Evolutionary conservation across 192 early-diverging fungal species (phyloP).

Genomic region (Backusella sp.): DNA sequence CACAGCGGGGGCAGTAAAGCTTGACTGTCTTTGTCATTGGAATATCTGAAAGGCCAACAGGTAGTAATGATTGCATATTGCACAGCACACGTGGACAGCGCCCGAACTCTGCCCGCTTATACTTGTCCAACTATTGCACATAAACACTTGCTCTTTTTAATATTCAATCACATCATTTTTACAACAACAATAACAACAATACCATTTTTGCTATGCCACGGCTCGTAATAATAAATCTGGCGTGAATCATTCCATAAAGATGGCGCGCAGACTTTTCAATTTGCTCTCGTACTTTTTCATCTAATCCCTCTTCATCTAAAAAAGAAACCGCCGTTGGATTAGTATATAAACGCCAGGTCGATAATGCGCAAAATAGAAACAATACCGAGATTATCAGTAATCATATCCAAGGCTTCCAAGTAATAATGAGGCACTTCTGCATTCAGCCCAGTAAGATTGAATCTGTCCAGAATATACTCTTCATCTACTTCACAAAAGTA

Average conservation of each 20-base stretch:
- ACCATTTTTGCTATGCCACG: conserved; percentile 94
- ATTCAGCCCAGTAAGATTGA: conserved; percentile 94
- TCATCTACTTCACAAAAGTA: conserved; percentile 99
- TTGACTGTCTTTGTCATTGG: conserved; percentile 86
- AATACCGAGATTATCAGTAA: conserved; percentile 81
- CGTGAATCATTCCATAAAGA: conserved; percentile 98
- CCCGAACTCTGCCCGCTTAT: conserved; percentile 92
- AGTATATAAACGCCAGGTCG: background rate
- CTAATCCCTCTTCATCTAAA: conserved; percentile 60
- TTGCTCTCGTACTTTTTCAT: conserved; percentile 71
- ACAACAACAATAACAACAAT: background rate
- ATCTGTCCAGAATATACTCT: conserved; percentile 94
- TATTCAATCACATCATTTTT: background rate
- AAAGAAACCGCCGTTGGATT: background rate
- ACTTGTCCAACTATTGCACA: conserved; percentile 73
- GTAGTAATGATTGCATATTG: conserved; percentile 84
- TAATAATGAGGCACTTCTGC: conserved; percentile 89
- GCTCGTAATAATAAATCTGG: conserved; percentile 91
- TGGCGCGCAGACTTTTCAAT: conserved; percentile 89
- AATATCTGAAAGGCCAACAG: conserved; percentile 86
- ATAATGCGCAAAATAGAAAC: background rate
- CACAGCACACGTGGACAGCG: conserved; percentile 96
- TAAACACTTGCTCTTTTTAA: background rate
- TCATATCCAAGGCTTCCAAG: conserved; percentile 82
- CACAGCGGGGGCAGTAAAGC: conserved; percentile 94